Percentiles rank a stretch among this genome's conserved stretches.
Evolutionary conservation across 2,329 filamentous ascomycete genomes (phyloP).

Genomic region (Pleomassaria siparia): DNA sequence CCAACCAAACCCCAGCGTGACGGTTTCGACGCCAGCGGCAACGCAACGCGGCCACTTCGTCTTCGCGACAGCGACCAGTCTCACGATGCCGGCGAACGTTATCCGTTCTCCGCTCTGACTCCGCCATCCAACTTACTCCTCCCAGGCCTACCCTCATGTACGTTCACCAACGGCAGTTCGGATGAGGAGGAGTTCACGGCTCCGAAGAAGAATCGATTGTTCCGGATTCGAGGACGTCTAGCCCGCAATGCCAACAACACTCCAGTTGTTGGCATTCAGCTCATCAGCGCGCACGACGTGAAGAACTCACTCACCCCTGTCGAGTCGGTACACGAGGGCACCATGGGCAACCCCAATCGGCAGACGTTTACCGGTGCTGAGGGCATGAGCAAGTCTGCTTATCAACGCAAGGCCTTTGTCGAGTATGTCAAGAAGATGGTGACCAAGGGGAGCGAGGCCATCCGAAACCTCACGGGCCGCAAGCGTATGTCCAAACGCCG

Average conservation of each 20-base stretch:
- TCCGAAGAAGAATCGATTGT: background rate
- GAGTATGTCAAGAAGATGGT: slow-evolving; percentile 23
- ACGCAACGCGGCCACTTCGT: slow-evolving; percentile 17
- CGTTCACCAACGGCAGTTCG: background rate
- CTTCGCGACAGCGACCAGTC: slow-evolving; percentile 26
- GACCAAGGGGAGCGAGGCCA: slow-evolving; percentile 22
- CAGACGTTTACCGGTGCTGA: slow-evolving; percentile 29
- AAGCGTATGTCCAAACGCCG: background rate
- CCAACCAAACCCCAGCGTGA: slow-evolving; percentile 3
- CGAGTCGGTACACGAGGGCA: too few species aligned
- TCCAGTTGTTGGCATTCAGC: too few species aligned
- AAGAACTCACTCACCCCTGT: too few species aligned
- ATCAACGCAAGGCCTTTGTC: slow-evolving; percentile 23
- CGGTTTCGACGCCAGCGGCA: slow-evolving; percentile 15
- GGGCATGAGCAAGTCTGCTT: slow-evolving; percentile 24
- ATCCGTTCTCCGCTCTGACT: slow-evolving; percentile 50
- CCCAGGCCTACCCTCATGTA: slow-evolving; percentile 15
- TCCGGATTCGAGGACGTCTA: too few species aligned
- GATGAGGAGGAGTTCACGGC: background rate
- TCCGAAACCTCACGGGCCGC: slow-evolving; percentile 15
- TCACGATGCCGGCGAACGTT: slow-evolving; percentile 50
- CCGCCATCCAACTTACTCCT: slow-evolving; percentile 45
- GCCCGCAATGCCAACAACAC: too few species aligned
- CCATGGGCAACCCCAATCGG: slow-evolving; percentile 12
- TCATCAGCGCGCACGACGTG: too few species aligned